phyloP scores from a whole-genome alignment of 257 asterid genomes.

The Petunia secreta region DNA sequence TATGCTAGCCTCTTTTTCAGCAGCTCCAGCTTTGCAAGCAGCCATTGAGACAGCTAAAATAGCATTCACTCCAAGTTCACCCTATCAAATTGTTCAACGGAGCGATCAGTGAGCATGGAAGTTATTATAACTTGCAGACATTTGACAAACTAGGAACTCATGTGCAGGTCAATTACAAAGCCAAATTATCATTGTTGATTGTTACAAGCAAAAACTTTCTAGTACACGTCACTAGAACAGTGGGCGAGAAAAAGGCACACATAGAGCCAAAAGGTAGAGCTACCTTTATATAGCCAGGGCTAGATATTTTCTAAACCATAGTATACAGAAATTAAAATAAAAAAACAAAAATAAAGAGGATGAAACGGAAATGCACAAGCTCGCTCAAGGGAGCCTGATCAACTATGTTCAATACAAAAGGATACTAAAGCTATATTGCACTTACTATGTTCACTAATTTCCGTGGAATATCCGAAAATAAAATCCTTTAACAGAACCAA shows the following conservation, averaged over 20 bases:
- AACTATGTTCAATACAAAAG: neutral
- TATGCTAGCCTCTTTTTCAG: constrained; percentile 84
- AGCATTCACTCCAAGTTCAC: constrained; percentile 98
- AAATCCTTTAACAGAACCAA: neutral
- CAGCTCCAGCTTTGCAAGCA: constrained; percentile 99
- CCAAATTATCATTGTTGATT: neutral
- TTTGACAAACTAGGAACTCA: neutral
- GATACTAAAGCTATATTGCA: neutral
- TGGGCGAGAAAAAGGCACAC: neutral
- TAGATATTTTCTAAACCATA: constrained; percentile 3
- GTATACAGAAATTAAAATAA: neutral
- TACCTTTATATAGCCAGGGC: neutral
- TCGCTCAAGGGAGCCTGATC: neutral
- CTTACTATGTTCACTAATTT: neutral
- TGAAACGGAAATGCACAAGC: neutral
- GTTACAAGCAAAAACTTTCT: constrained; percentile 18
- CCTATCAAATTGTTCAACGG: constrained; percentile 46
- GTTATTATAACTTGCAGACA: neutral
- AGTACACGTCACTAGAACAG: neutral
- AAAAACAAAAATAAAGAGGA: neutral
- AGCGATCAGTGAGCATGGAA: neutral
- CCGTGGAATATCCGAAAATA: neutral
- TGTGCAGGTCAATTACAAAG: constrained; percentile 9
- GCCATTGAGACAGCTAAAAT: constrained; percentile 97
- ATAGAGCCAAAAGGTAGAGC: neutral